Evolutionary conservation across 2,329 filamentous ascomycete genomes (phyloP).

Genomic region (Onygena corvina): DNA sequence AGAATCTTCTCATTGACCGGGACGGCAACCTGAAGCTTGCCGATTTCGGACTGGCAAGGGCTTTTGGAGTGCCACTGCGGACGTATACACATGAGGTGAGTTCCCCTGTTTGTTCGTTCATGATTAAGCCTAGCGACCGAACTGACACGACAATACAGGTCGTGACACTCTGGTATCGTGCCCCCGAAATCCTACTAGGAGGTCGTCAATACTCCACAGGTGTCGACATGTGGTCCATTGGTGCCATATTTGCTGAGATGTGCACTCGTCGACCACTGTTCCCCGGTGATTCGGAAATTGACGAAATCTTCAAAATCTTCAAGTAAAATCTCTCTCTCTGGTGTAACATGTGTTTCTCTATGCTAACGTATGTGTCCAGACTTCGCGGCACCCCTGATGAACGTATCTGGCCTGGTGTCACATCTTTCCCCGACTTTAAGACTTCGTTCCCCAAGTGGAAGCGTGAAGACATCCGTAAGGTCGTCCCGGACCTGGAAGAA

Average conservation of each 20-base stretch:
- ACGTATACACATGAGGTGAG: constrained; percentile 80
- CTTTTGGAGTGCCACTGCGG: constrained; percentile 78
- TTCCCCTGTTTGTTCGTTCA: background rate
- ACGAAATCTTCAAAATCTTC: constrained; percentile 93
- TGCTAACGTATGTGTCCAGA: constrained; percentile 30
- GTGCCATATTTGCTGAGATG: constrained; percentile 94
- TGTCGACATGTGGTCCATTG: constrained; percentile 92
- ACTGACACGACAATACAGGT: constrained; percentile 41
- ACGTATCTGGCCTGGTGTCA: constrained; percentile 75
- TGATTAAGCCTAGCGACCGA: background rate
- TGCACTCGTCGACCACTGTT: constrained; percentile 87
- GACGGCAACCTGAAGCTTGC: constrained; percentile 96
- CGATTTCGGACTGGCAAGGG: constrained; percentile 88
- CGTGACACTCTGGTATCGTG: constrained; percentile 85
- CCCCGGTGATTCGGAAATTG: constrained; percentile 84
- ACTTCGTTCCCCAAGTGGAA: constrained; percentile 83
- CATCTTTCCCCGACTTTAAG: constrained; percentile 92
- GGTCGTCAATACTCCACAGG: constrained; percentile 87
- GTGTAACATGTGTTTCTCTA: constrained; percentile 3
- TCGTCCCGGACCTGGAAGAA: constrained; percentile 64
- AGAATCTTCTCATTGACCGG: constrained; percentile 90
- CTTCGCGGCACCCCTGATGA: constrained; percentile 75
- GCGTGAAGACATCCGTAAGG: constrained; percentile 51
- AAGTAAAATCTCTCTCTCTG: constrained; percentile 42
- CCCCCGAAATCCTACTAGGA: constrained; percentile 80